Evolutionary conservation across 2,329 filamentous ascomycete genomes (phyloP).

Genomic region (Onygenales sp.): DNA sequence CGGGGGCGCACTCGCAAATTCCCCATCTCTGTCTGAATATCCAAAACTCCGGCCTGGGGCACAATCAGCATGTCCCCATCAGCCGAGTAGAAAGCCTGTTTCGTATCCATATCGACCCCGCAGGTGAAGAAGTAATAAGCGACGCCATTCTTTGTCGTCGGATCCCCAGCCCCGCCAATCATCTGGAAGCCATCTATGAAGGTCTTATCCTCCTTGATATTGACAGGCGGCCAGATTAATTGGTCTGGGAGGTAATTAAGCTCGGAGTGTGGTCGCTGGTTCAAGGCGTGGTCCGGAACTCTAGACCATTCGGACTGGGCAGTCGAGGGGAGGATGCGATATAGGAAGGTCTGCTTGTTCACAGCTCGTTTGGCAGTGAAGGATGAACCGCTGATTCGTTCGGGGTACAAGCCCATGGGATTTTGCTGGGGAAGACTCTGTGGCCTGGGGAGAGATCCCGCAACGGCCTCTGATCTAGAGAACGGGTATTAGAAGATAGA

Average conservation of each 20-base stretch:
- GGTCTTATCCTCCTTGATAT: neutral
- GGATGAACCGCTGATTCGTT: conserved; percentile 56
- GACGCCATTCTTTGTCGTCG: conserved; percentile 41
- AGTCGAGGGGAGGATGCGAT: conserved; percentile 51
- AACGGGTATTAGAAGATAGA: neutral
- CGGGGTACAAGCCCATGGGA: conserved; percentile 62
- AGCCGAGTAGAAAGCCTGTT: conserved; percentile 44
- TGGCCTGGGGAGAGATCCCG: conserved; percentile 57
- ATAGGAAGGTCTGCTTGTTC: conserved; percentile 57
- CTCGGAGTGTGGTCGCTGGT: neutral
- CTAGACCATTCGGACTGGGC: conserved; percentile 28
- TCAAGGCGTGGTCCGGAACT: neutral
- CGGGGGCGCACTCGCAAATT: conserved; percentile 49
- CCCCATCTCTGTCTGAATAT: conserved; percentile 55
- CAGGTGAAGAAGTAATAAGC: conserved; percentile 43
- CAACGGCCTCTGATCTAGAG: conserved; percentile 57
- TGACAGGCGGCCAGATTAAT: neutral
- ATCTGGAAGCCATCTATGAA: conserved; percentile 2
- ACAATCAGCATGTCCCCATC: conserved; percentile 56
- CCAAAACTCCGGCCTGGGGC: conserved; percentile 50
- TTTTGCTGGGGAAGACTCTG: conserved; percentile 67
- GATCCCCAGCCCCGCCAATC: conserved; percentile 36
- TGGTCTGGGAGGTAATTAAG: neutral
- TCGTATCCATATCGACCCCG: conserved; percentile 40
- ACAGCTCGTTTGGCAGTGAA: conserved; percentile 54